phyloP scores from a whole-genome alignment of 176 grass and related monocot species.

The barley (Hordeum vulgare) region DNA sequence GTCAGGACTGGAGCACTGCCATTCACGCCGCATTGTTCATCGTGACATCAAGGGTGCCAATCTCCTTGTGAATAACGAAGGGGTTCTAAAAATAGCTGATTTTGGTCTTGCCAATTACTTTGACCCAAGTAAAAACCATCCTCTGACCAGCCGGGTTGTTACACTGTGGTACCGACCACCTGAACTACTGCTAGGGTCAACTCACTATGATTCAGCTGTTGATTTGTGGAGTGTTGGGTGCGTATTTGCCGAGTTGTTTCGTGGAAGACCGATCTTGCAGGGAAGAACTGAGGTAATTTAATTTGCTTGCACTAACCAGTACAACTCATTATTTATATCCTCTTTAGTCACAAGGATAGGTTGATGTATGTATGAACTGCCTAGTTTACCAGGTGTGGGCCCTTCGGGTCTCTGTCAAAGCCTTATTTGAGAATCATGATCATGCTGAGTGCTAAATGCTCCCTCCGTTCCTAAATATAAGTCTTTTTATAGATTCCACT shows the following conservation, averaged over 20 bases:
- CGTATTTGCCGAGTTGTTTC: constrained; percentile 90
- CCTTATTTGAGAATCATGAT: not conserved
- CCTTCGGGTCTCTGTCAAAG: not conserved
- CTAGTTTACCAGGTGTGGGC: not conserved
- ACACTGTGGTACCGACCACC: constrained; percentile 97
- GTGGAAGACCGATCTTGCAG: constrained; percentile 71
- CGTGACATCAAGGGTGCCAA: constrained; percentile 97
- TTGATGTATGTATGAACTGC: not conserved
- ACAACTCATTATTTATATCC: not conserved
- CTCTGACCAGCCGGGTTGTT: constrained; percentile 90
- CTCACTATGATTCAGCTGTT: constrained; percentile 82
- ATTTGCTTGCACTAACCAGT: not conserved
- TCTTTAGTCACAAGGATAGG: not conserved
- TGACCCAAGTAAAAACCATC: constrained; percentile 47
- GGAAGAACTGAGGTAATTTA: constrained; percentile 92
- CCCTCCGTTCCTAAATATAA: too few relatives aligned
- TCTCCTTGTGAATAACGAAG: constrained; percentile 89
- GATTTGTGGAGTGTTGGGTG: constrained; percentile 97
- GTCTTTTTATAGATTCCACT: too few relatives aligned
- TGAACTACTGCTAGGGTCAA: constrained; percentile 91
- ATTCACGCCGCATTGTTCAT: constrained; percentile 68
- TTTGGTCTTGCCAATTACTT: constrained; percentile 93
- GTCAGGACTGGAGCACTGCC: constrained; percentile 79
- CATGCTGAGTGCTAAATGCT: not conserved
- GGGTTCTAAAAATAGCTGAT: constrained; percentile 92